Evolutionary conservation across 129 eudicot species (phyloP), one percentile per base, ranked within the genome.

Genomic region (Gnaphalium uliginosum): DNA sequence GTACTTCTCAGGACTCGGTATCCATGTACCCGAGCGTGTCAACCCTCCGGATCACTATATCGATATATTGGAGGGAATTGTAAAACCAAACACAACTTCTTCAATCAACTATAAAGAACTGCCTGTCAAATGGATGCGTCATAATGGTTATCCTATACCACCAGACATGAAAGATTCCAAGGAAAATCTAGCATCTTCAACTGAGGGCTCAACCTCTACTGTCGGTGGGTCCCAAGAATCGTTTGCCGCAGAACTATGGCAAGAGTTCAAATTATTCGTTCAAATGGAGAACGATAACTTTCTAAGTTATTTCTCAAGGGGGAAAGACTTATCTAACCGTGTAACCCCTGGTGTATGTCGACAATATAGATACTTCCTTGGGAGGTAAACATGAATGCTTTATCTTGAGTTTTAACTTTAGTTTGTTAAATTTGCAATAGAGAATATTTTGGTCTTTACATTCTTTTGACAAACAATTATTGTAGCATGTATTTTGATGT

Each of bases 111-210:
- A 75, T 58, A 88, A 88, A 76, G 96, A 93, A 46, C 92, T 93
- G 68, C 98, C 98, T n/a, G 83, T 93, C 23, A 84, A 87, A 83
- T 93, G 96, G 98, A 88, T 93, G 98, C 88, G 82, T 78, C 96
- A 93, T 80, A 93, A 93, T 33, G 92, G 95, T 22, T 93, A 93
- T 51, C 81, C 90, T 32, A 87, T 93, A 46, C 98, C 98, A 3
- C 90, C 84, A 27, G 98, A 90, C 66, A 85, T 93, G 98, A 78
- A 81, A 64, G 88, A 83, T 56, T 58, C 86, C 46, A 79, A 86
- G 26, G 81, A 66, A n/a, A 59, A 76, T 37, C 33, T 77, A 7
- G 76, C 79, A 51, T 66, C 88, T 72, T 84, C 89, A 23, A 1
- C 51, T 6, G 72, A 74, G 43, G 96, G 86, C 32, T 74, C 79